Evolutionary conservation across 2,329 filamentous ascomycete genomes (phyloP).

Genomic region (Penicillium sp.): DNA sequence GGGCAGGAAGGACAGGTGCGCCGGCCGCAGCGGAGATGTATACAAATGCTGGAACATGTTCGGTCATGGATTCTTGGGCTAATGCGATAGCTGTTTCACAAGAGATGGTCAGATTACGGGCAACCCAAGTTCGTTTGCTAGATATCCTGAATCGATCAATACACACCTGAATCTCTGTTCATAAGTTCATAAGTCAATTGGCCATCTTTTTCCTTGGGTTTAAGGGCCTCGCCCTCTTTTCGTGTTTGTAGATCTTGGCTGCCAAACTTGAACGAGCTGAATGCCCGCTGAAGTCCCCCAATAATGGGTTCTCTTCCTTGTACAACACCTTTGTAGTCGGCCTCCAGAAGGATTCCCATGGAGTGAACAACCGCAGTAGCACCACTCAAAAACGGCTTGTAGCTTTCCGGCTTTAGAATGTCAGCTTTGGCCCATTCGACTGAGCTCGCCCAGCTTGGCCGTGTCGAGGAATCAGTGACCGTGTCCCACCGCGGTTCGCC

Average conservation of each 20-base stretch:
- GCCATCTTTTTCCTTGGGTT: slow-evolving; percentile 65
- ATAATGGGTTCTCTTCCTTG: slow-evolving; percentile 81
- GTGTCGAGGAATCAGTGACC: slow-evolving; percentile 67
- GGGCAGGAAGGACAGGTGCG: slow-evolving; percentile 75
- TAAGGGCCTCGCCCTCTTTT: slow-evolving; percentile 59
- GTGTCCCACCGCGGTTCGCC: slow-evolving; percentile 83
- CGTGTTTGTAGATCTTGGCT: slow-evolving; percentile 71
- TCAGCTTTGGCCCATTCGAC: slow-evolving; percentile 89
- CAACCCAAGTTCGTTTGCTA: neutral
- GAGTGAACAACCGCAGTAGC: slow-evolving; percentile 88
- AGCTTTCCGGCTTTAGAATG: slow-evolving; percentile 78
- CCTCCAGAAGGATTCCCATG: slow-evolving; percentile 94
- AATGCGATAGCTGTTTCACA: slow-evolving; percentile 68
- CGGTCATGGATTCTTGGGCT: slow-evolving; percentile 70
- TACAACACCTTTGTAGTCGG: slow-evolving; percentile 93
- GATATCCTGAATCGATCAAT: neutral
- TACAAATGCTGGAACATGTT: slow-evolving; percentile 69
- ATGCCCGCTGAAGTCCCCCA: slow-evolving; percentile 73
- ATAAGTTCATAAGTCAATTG: slow-evolving; percentile 95
- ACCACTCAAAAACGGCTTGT: slow-evolving; percentile 71
- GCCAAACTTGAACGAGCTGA: slow-evolving; percentile 63
- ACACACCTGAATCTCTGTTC: slow-evolving; percentile 76
- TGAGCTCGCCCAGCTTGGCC: slow-evolving; percentile 77
- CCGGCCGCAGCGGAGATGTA: slow-evolving; percentile 89
- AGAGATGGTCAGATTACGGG: slow-evolving; percentile 1